Conservation (phyloP, 2,329 filamentous ascomycete species). For the Exophiala sp. region DNA sequence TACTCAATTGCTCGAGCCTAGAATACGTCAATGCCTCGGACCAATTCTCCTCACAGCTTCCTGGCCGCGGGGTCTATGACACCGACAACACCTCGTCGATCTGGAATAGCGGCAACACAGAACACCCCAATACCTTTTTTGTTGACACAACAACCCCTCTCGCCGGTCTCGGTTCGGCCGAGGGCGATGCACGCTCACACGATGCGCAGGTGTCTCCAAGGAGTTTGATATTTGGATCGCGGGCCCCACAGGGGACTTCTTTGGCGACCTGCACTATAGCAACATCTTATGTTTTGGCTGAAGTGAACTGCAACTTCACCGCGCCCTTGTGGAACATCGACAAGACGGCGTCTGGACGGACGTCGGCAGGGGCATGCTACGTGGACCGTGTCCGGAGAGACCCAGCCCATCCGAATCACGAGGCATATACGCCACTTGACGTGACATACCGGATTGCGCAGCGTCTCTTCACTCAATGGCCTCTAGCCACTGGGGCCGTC, state of each 20-base stretch:
- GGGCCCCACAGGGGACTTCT: not conserved
- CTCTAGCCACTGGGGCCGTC: constrained; percentile 1
- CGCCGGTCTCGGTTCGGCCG: not conserved
- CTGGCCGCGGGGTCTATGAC: constrained; percentile 1
- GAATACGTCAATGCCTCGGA: not conserved
- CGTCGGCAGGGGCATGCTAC: constrained; percentile 1
- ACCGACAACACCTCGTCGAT: not conserved
- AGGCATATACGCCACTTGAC: not conserved
- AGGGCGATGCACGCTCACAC: not conserved
- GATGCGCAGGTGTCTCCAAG: not conserved
- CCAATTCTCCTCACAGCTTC: not conserved
- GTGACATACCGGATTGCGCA: constrained; percentile 4
- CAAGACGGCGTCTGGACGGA: not conserved
- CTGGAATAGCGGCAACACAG: constrained; percentile 2
- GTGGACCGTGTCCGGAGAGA: not conserved
- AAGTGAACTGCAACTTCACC: constrained; percentile 7
- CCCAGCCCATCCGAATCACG: not conserved
- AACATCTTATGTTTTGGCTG: constrained; percentile 1
- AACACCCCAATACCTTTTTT: constrained; percentile 2
- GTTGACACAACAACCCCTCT: constrained; percentile 4
- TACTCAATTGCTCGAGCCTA: constrained; percentile 1
- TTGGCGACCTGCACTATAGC: not conserved
- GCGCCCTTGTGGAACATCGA: constrained; percentile 6
- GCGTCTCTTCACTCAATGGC: constrained; percentile 3
- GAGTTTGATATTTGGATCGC: constrained; percentile 2